These are phyloP conservation scores for Pseudisothecium myosuroides DNA, from an alignment of 225 moss, liverwort and hornwort species.

Conservation along the genomic window DNA sequence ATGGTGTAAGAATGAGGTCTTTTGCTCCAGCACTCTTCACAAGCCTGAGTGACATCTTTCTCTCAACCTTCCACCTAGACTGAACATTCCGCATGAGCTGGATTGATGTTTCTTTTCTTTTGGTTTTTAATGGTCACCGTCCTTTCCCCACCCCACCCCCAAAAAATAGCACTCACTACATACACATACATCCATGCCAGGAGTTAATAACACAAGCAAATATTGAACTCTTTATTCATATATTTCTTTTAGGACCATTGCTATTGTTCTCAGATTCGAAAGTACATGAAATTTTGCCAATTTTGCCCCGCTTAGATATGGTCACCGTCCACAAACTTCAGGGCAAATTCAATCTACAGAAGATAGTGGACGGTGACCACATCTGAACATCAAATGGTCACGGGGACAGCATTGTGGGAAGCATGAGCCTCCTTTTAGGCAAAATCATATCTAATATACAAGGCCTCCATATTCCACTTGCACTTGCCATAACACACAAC, in stretches of 20 bases:
- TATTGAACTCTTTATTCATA: background rate
- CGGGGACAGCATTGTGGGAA: background rate
- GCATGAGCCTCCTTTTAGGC: background rate
- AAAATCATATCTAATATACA: background rate
- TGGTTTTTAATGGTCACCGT: too few species aligned
- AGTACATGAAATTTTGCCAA: background rate
- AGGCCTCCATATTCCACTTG: background rate
- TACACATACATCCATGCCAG: too few species aligned
- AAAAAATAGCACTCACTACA: too few species aligned
- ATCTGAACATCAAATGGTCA: background rate
- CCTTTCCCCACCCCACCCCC: too few species aligned
- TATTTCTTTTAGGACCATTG: background rate
- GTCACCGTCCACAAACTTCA: background rate
- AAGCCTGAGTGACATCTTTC: too few species aligned
- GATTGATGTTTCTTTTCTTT: too few species aligned
- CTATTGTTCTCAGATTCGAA: background rate
- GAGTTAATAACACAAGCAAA: background rate
- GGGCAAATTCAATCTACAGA: background rate
- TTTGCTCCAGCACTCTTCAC: too few species aligned
- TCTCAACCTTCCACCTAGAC: too few species aligned
- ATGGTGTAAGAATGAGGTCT: too few species aligned
- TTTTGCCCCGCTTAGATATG: fast-evolving
- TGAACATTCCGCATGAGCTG: too few species aligned
- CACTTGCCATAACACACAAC: background rate
- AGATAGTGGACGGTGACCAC: background rate